Percentiles rank a stretch among this genome's conserved stretches.
These are phyloP conservation scores for Penicillium sp. DNA, from an alignment of 2,329 filamentous ascomycete genomes.

Conservation along the genomic window DNA sequence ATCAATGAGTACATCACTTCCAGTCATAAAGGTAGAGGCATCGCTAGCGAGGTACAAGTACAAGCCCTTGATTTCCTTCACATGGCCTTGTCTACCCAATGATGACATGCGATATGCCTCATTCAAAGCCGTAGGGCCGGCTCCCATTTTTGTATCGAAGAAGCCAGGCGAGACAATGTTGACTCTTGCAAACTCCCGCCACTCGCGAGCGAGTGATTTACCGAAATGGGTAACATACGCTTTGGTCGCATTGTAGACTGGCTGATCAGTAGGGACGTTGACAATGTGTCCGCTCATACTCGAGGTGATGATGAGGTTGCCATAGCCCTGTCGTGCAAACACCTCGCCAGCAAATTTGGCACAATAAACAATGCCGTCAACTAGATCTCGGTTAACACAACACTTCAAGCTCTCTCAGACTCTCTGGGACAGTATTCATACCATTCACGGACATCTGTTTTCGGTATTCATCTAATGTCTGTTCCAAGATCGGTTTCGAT, in stretches of 20 bases:
- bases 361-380: constrained; percentile 51
- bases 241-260: constrained; percentile 58
- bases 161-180: constrained; percentile 57
- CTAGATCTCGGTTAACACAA: constrained; percentile 15
- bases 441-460: constrained; percentile 57
- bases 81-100: constrained; percentile 41
- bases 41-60: constrained; percentile 49
- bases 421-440: constrained; percentile 26
- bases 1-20: constrained; percentile 50
- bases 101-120: constrained; percentile 51
- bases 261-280: constrained; percentile 55
- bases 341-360: constrained; percentile 47
- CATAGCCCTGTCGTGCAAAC: constrained; percentile 44
- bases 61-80: constrained; percentile 40
- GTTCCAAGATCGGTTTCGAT: constrained; percentile 56
- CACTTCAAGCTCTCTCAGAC: background rate
- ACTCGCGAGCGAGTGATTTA: constrained; percentile 56
- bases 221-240: constrained; percentile 58
- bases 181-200: constrained; percentile 58
- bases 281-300: constrained; percentile 53
- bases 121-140: constrained; percentile 44
- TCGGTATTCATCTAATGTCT: constrained; percentile 53
- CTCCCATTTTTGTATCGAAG: constrained; percentile 58
- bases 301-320: constrained; percentile 52
- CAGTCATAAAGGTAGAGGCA: constrained; percentile 51